Evolutionary conservation across 306 rosid genomes (phyloP).

Genomic region (Corylus avellana): DNA sequence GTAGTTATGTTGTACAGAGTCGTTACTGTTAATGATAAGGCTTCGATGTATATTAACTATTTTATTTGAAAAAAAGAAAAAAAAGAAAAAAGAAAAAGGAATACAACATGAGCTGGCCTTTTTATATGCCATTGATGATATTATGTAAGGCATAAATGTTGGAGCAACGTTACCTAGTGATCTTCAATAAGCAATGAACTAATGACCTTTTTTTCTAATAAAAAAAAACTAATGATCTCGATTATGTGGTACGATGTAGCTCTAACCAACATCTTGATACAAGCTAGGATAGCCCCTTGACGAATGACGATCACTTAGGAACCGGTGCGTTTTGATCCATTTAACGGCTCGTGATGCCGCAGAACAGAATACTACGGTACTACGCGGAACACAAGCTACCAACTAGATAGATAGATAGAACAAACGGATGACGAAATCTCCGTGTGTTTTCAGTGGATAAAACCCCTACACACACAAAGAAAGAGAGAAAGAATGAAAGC

Average conservation of each 20-base stretch:
- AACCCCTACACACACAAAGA: neutral
- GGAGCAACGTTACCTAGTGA: too few species aligned
- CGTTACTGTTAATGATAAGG: neutral
- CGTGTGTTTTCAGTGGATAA: constrained; percentile 39
- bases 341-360: neutral
- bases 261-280: too few species aligned
- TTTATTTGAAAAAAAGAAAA: neutral
- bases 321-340: neutral
- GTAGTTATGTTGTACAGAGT: neutral
- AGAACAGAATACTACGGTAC: neutral
- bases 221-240: too few species aligned
- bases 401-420: constrained; percentile 13
- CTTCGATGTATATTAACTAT: neutral
- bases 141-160: too few species aligned
- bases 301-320: too few species aligned
- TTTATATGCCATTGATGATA: too few species aligned
- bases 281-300: too few species aligned
- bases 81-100: too few species aligned
- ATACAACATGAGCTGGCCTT: too few species aligned
- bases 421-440: neutral
- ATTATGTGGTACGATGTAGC: too few species aligned
- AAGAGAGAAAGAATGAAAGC: constrained; percentile 6
- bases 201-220: too few species aligned
- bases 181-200: too few species aligned
- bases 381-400: neutral